phyloP scores from a whole-genome alignment of 2,329 filamentous ascomycete species.

The Fusarium chuoi region DNA sequence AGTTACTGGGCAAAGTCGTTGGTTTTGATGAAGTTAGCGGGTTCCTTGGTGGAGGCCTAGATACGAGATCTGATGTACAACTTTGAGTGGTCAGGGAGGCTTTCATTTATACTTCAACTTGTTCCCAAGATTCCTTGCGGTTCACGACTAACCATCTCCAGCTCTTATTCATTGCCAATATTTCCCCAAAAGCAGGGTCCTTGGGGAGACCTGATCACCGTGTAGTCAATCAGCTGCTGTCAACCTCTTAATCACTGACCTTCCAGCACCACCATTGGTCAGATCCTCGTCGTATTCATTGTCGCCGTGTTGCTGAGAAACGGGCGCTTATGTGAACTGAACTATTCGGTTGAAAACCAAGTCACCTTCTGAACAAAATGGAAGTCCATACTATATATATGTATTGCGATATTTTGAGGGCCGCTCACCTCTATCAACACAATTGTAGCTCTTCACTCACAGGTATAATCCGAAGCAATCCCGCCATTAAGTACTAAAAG shows the following conservation, averaged over 20 bases:
- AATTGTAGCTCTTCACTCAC: too few species aligned
- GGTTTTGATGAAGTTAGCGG: too few species aligned
- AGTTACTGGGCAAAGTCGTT: too few species aligned
- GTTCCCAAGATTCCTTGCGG: neutral
- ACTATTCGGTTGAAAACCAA: neutral
- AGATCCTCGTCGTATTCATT: neutral
- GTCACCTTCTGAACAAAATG: neutral
- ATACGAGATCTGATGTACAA: neutral
- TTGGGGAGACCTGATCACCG: too few species aligned
- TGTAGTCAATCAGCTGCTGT: neutral
- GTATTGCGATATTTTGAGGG: neutral
- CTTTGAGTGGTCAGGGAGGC: too few species aligned
- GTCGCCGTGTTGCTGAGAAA: neutral
- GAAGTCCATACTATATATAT: neutral
- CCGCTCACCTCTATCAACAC: too few species aligned
- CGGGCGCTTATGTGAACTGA: neutral
- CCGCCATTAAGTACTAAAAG: neutral
- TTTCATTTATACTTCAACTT: neutral
- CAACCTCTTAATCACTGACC: neutral
- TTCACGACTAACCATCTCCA: neutral
- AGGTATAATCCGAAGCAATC: neutral
- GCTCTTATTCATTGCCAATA: neutral
- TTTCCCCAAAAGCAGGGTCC: neutral
- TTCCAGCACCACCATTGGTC: neutral
- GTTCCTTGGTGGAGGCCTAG: accelerated